Percentiles rank a stretch among this genome's conserved stretches.
These are phyloP conservation scores for Fusarium sulawesiense DNA, from an alignment of 2,329 filamentous ascomycete species.

Conservation along the genomic window DNA sequence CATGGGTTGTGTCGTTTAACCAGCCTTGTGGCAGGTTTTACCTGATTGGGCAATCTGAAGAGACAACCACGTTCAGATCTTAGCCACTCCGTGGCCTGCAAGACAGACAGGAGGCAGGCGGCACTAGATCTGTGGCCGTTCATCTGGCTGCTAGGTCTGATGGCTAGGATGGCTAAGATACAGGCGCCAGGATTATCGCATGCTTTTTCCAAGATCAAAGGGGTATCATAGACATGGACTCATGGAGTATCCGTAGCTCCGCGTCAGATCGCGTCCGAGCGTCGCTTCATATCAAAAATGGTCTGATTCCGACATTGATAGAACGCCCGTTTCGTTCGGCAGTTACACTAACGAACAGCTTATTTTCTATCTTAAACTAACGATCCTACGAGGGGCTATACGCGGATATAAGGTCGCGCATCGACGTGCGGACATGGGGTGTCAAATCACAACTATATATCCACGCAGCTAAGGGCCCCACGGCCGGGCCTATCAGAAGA, in stretches of 20 bases:
- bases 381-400: neutral
- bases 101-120: slow-evolving; percentile 3
- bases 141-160: neutral
- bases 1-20: neutral
- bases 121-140: slow-evolving; percentile 6
- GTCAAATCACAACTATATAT: slow-evolving; percentile 26
- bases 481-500: neutral
- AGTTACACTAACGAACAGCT: slow-evolving; percentile 7
- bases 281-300: slow-evolving; percentile 4
- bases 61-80: slow-evolving; percentile 12
- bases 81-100: slow-evolving; percentile 11
- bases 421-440: neutral
- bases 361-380: slow-evolving; percentile 2
- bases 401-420: slow-evolving; percentile 7
- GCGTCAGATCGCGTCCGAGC: slow-evolving; percentile 8
- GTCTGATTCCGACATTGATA: slow-evolving; percentile 14
- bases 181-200: neutral
- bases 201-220: neutral
- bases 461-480: neutral
- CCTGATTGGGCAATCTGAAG: slow-evolving; percentile 21
- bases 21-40: neutral
- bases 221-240: neutral
- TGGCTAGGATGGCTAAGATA: neutral
- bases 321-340: slow-evolving; percentile 19
- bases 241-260: neutral